Evolutionary conservation across 495 filamentous ascomycete species (phyloP), one percentile per base, ranked within the genome.

Genomic region (Penicillium malachiteum): DNA sequence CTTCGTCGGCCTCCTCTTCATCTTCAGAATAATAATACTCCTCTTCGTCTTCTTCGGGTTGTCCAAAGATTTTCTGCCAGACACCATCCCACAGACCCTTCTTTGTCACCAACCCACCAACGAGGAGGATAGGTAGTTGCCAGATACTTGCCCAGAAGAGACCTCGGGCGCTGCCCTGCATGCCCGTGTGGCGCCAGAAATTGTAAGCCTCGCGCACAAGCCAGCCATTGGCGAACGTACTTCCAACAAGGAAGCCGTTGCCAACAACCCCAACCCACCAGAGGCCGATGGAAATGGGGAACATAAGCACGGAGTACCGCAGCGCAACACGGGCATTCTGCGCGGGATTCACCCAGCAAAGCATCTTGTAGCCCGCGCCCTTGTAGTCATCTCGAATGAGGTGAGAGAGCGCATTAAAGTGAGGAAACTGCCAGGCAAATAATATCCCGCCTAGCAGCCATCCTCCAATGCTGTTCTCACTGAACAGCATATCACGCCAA

Each of bases 111-210:
- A 97, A 88, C 38, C 91, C 95, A 54, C 97, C 75, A 54, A 96
- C 89, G 78, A 98, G 84, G 18, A 97, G 81, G 42, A 90, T 89
- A 0, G 94, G 94, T 37, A 98, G 64, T 75, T 97, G 92, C 94
- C 94, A 98, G 21, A 98, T 91, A 71, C 91, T 95, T 0, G 94
- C 91, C 94, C 94, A 98, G 72, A 98, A 98, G 53, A 98, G 66
- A 5, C 86, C 87, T 42, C 90, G 84, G 7, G 95, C 95, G 40
- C 78, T 88, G 5, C 95, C 95, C 58, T 88, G 84, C 42, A 83
- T 79, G 12, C 93, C 94, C 54, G 90, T 83, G 32, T 84, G 74
- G 53, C 82, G 79, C 85, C 88, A 96, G 71, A 97, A 97, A 48
- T 77, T 77, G 64, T 88, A 84, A 1, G 95, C 91, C 70, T 96